These are phyloP conservation scores for Amaranthus cruentus DNA, from an alignment of 148 eudicot species.

Conservation along the genomic window DNA sequence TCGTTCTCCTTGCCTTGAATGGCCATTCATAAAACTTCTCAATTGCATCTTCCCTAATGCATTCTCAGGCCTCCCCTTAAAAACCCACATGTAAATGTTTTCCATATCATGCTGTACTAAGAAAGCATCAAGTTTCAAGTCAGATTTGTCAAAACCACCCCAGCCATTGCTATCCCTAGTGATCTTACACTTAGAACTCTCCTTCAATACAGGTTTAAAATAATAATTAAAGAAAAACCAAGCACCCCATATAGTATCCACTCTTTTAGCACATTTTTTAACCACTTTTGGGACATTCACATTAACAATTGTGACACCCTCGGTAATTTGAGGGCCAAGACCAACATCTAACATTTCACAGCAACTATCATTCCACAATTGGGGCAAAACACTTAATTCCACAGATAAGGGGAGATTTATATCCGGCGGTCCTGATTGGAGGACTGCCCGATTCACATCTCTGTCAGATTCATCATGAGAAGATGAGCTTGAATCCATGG, in stretches of 20 bases:
- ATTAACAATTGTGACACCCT: slow-evolving; percentile 41
- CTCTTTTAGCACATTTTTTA: slow-evolving; percentile 60
- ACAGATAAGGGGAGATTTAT: slow-evolving; percentile 59
- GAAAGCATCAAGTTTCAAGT: slow-evolving; percentile 61
- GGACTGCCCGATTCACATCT: slow-evolving; percentile 44
- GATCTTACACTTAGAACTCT: slow-evolving; percentile 50
- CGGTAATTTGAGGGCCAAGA: slow-evolving; percentile 48
- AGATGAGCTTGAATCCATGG: slow-evolving; percentile 66
- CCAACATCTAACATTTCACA: slow-evolving; percentile 67
- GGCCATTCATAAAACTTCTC: slow-evolving; percentile 67
- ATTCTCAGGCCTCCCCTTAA: slow-evolving; percentile 50
- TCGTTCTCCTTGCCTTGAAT: slow-evolving; percentile 59
- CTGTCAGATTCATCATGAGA: slow-evolving; percentile 64
- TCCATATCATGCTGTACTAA: slow-evolving; percentile 64
- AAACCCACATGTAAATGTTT: slow-evolving; percentile 55
- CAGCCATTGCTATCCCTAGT: slow-evolving; percentile 48
- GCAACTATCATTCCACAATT: slow-evolving; percentile 49
- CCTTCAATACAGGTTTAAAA: slow-evolving; percentile 61
- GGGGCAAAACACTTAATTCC: slow-evolving; percentile 51
- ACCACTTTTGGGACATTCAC: slow-evolving; percentile 48
- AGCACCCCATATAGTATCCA: slow-evolving; percentile 74
- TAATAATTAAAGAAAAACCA: slow-evolving; percentile 77
- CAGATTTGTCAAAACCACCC: slow-evolving; percentile 54
- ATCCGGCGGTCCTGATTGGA: slow-evolving; percentile 50
- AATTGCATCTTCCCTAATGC: slow-evolving; percentile 66